Evolutionary conservation across 768 basidiomycete genomes (phyloP), one percentile per base, ranked within the genome.

Genomic region (Auricularia sp.): DNA sequence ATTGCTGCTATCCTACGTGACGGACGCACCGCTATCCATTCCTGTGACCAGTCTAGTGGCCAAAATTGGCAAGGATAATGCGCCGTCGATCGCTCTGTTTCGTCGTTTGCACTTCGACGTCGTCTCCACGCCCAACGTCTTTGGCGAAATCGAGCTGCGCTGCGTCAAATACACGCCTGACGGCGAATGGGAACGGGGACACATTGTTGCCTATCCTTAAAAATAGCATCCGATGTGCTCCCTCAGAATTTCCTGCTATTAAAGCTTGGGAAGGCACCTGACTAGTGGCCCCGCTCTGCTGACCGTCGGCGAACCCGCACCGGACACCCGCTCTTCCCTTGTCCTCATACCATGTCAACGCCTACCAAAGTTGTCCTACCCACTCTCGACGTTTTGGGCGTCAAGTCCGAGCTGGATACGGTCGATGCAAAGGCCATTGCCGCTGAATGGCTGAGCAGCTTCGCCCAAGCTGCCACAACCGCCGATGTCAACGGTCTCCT

Each of bases 91-190:
- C 34, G 72, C 73, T 6, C 77, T 97, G 8, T 97, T 97, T 70
- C 75, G 82, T 69, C 83, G 82, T 67, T 81, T 97, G 0, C 93
- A 91, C 0, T 97, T 97, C 70, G 72, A 71, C 18, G 76, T 88
- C 42, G 85, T 83, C 10, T 89, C 88, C 71, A 75, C 77, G 11
- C 85, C 88, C 16, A 81, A 85, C 62, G 87, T 91, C 10, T 98
- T 94, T 68, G 78, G 82, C 42, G 92, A 98, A 75, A 82, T 92
- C 16, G 94, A 96, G 77, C 82, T 97, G 85, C 82, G 89, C 34
- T 74, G 6, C 13, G 7, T 0, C 3, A 29, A 21, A 34, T 0
- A 10, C 14, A n/a, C 0, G n/a, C n/a, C 37, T 10, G 59, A 39
- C 21, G 33, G 34, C 5, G 33, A 34, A 21, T 61, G 59, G 37